These are phyloP conservation scores for Actinidia polygama DNA, from an alignment of 179 eudicot species.

Conservation along the genomic window DNA sequence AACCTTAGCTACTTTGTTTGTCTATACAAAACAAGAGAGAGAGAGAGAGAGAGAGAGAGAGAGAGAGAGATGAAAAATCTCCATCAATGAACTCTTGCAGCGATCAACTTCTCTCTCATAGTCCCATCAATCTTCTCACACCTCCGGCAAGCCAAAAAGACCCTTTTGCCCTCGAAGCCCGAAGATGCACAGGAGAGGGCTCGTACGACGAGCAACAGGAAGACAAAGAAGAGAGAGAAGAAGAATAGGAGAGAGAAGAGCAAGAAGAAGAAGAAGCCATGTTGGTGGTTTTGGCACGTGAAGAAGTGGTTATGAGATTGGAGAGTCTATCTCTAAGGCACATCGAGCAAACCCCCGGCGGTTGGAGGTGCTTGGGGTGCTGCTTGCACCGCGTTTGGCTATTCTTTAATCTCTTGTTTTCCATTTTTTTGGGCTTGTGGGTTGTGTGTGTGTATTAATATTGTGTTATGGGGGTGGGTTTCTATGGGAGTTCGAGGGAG, in stretches of 20 bases:
- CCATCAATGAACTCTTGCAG: slow-evolving; percentile 17
- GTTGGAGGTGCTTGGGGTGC: slow-evolving; percentile 55
- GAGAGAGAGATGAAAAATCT: neutral
- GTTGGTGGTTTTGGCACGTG: neutral
- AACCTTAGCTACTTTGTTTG: neutral
- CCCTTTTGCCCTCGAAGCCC: slow-evolving; percentile 16
- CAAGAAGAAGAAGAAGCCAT: slow-evolving; percentile 7
- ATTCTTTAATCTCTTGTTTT: slow-evolving; percentile 12
- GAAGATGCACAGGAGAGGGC: slow-evolving; percentile 23
- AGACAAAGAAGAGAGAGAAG: slow-evolving; percentile 10
- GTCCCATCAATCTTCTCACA: neutral
- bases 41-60: neutral
- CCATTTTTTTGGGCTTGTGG: slow-evolving; percentile 13
- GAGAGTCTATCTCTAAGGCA: slow-evolving; percentile 44
- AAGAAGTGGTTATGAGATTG: slow-evolving; percentile 16
- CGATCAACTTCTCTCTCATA: slow-evolving; percentile 11
- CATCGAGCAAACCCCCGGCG: slow-evolving; percentile 59
- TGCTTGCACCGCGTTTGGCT: slow-evolving; percentile 34
- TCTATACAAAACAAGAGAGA: neutral
- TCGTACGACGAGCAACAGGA: slow-evolving; percentile 14
- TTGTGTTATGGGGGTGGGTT: slow-evolving; percentile 4
- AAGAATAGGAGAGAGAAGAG: slow-evolving; percentile 2
- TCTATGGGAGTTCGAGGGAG: slow-evolving; percentile 35
- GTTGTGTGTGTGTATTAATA: neutral
- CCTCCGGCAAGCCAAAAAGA: slow-evolving; percentile 1